These are phyloP conservation scores for Arachnomyces sp. DNA, from an alignment of 2,329 filamentous ascomycete species.

Conservation along the genomic window DNA sequence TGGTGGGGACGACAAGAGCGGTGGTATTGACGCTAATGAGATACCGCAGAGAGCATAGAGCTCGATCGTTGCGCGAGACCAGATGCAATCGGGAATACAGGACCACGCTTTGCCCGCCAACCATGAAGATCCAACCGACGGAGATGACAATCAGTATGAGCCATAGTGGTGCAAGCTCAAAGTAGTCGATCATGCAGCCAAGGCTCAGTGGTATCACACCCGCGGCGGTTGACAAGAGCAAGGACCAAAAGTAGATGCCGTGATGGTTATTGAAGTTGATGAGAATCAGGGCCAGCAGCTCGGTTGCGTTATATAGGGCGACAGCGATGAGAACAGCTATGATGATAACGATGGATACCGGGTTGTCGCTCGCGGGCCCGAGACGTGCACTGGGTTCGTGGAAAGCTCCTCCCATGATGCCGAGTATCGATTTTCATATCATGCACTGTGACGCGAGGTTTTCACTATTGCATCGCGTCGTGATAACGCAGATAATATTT, in stretches of 20 bases:
- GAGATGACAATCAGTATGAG: slow-evolving; percentile 26
- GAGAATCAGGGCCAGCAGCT: slow-evolving; percentile 21
- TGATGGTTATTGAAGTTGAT: slow-evolving; percentile 18
- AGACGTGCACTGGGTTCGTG: too few relatives aligned
- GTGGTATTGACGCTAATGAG: slow-evolving; percentile 41
- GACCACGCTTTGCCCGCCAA: slow-evolving; percentile 48
- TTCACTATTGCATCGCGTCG: too few relatives aligned
- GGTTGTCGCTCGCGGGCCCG: too few relatives aligned
- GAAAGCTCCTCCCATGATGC: too few relatives aligned
- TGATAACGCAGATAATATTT: too few relatives aligned
- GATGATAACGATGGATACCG: too few relatives aligned
- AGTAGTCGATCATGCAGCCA: slow-evolving; percentile 27
- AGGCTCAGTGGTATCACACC: slow-evolving; percentile 19
- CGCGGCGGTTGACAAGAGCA: slow-evolving; percentile 19
- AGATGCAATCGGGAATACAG: slow-evolving; percentile 51
- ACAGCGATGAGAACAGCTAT: slow-evolving; percentile 20
- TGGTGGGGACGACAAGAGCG: too few relatives aligned
- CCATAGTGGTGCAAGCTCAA: slow-evolving; percentile 16
- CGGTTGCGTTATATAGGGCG: slow-evolving; percentile 35
- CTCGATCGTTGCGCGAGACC: slow-evolving; percentile 37
- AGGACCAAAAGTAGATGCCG: slow-evolving; percentile 26
- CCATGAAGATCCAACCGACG: slow-evolving; percentile 46
- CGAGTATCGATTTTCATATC: too few relatives aligned
- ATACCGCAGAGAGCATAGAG: slow-evolving; percentile 38
- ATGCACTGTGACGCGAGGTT: too few relatives aligned